Evolutionary conservation across 768 basidiomycete genomes (phyloP), one percentile per base, ranked within the genome.

Genomic region (Hemileccinum impolitum): DNA sequence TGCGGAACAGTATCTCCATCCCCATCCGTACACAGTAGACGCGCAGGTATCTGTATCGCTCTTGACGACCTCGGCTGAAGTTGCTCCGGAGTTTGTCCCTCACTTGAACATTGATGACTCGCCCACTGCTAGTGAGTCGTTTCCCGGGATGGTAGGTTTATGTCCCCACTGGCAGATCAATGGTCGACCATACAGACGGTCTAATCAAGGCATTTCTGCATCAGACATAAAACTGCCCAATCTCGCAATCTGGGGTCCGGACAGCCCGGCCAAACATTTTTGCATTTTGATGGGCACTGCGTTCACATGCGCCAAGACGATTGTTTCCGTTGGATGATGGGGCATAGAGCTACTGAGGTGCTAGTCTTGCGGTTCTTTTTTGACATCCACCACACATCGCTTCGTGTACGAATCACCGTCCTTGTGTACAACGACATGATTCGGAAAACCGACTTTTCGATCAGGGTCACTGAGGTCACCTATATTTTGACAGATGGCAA

Each of bases 251-350:
- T 72, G 87, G 50, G 11, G 28, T 8, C 2, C 28, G 28, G 28
- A 76, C 18, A 81, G 85, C 47, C 60, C 95, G 30, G 91, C 91
- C 0, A 81, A 91, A 37, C 91, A 94, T 58, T 72, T 95, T 38
- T 82, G 85, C n/a, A 69, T 94, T 39, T 72, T 83, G 52, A 90
- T 94, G 63, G 81, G 76, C 47, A 69, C 74, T 32, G 72, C 84
- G 6, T 95, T 93, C 65, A 67, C 61, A 80, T 94, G 48, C 78
- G 79, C 9, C 75, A 81, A 7, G 79, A 80, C 36, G 90, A 94
- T 58, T 95, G 88, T 64, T 71, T 95, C 28, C 63, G 71, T 31
- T 89, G 89, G 65, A 66, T 75, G 5, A 77, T 75, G 50, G 45
- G 46, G 21, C 64, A 65, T 23, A 70, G 61, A 11, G 73, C 73